Conservation (phyloP, 2,329 filamentous ascomycete species). For the Bipolaris gigantea region DNA sequence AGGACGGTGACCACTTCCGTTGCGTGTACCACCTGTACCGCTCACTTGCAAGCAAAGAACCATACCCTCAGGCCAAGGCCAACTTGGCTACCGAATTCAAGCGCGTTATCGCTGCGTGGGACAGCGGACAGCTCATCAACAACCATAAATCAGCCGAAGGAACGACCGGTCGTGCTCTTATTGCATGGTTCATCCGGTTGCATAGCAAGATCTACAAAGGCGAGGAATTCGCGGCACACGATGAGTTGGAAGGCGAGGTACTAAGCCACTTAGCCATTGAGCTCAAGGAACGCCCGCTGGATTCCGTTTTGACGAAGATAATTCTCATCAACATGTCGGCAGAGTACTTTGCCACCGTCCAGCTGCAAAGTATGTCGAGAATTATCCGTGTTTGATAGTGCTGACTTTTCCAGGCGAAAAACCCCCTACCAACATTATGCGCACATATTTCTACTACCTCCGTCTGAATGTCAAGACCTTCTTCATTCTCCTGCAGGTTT, state of each 20-base stretch:
- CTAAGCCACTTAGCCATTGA: constrained; percentile 74
- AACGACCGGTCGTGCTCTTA: constrained; percentile 65
- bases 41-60: constrained; percentile 71
- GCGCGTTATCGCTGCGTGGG: constrained; percentile 62
- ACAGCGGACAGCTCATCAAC: constrained; percentile 56
- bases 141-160: constrained; percentile 44
- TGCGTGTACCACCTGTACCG: constrained; percentile 90
- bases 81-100: constrained; percentile 83
- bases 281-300: constrained; percentile 68
- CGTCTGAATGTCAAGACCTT: constrained; percentile 79
- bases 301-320: constrained; percentile 73
- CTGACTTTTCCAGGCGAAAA: constrained; percentile 26
- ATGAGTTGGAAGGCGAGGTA: constrained; percentile 84
- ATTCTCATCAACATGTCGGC: constrained; percentile 84
- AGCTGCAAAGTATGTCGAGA: constrained; percentile 56
- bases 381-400: constrained; percentile 12
- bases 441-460: constrained; percentile 64
- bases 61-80: constrained; percentile 70
- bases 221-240: constrained; percentile 70
- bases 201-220: constrained; percentile 85
- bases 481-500: constrained; percentile 67
- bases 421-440: constrained; percentile 42
- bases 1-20: constrained; percentile 76
- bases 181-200: constrained; percentile 81
- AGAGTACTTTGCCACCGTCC: constrained; percentile 69